Evolutionary conservation across 257 asterid genomes (phyloP).

Genomic region (Fraxinus excelsior): DNA sequence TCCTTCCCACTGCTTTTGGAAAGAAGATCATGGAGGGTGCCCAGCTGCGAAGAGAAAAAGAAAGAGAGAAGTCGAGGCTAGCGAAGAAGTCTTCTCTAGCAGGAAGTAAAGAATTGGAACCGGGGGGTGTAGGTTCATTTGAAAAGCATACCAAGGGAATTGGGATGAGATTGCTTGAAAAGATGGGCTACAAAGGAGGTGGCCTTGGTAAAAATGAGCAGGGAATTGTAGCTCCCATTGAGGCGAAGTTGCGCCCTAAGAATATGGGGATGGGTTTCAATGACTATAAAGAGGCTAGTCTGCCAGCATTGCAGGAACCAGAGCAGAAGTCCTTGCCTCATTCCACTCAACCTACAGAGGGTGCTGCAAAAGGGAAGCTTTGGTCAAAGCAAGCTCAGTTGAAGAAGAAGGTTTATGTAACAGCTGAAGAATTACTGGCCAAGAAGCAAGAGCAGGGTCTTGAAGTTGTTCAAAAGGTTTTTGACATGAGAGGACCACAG

Average conservation of each 20-base stretch:
- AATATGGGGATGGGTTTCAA: conserved; percentile 93
- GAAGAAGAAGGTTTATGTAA: conserved; percentile 62
- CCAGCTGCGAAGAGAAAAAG: conserved; percentile 59
- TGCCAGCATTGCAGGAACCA: conserved; percentile 46
- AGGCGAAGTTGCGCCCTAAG: conserved; percentile 81
- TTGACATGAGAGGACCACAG: conserved; percentile 98
- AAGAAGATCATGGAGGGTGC: conserved; percentile 73
- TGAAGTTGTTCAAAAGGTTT: conserved; percentile 79
- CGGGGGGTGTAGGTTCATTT: conserved; percentile 60
- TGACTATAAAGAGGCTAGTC: conserved; percentile 64
- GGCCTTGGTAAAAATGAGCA: conserved; percentile 88
- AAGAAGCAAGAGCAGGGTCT: conserved; percentile 76
- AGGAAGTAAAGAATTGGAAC: conserved; percentile 43
- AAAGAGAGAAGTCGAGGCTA: conserved; percentile 59
- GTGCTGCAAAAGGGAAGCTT: conserved; percentile 54
- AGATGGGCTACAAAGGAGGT: conserved; percentile 95
- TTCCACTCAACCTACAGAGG: conserved; percentile 41
- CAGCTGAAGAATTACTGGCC: conserved; percentile 79
- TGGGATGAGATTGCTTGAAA: conserved; percentile 73
- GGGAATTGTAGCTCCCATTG: conserved; percentile 82
- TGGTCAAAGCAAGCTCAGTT: conserved; percentile 72
- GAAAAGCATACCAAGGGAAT: conserved; percentile 81
- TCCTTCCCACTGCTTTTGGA: conserved; percentile 74
- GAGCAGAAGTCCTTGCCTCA: conserved; percentile 47
- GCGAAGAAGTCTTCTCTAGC: conserved; percentile 55